These are phyloP conservation scores for Deuterostichococcus epilithicus DNA, from an alignment of 139 green algal genomes.

Conservation along the genomic window DNA sequence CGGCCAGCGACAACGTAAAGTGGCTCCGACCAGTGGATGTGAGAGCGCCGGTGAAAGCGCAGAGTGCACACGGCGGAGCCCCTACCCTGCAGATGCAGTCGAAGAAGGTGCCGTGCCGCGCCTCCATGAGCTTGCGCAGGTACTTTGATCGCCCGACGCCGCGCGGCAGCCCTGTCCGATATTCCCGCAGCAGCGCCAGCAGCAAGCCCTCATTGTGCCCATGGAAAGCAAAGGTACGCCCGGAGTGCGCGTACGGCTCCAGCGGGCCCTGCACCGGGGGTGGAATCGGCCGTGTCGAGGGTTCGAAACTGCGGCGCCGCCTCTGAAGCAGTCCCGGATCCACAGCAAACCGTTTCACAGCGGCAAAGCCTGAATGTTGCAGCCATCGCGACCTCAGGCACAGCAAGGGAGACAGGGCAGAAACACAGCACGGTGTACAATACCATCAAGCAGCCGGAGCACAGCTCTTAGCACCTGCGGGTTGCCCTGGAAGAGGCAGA, in stretches of 20 bases:
- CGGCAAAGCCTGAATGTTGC: not conserved
- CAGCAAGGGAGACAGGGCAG: too few species aligned
- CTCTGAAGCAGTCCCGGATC: not conserved
- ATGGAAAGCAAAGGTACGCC: conserved; percentile 14
- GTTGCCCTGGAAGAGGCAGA: conserved; percentile 25
- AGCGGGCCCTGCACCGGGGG: not conserved
- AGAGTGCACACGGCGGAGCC: too few species aligned
- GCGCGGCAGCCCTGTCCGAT: not conserved
- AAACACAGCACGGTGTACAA: not conserved
- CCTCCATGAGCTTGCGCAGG: conserved; percentile 22
- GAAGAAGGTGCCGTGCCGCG: conserved; percentile 24
- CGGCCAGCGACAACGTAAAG: too few species aligned
- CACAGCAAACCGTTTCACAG: not conserved
- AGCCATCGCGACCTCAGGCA: not conserved
- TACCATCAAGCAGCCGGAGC: not conserved
- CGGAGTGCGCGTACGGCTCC: conserved; percentile 31
- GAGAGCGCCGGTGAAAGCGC: too few species aligned
- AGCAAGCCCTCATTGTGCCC: conserved; percentile 15
- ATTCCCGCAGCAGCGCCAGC: conserved; percentile 16
- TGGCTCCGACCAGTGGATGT: too few species aligned
- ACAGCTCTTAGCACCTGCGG: not conserved
- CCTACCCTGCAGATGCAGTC: conserved; percentile 21
- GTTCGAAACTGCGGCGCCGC: too few species aligned
- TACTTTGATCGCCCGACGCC: conserved; percentile 16
- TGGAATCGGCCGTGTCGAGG: too few species aligned